Evolutionary conservation across 495 filamentous ascomycete genomes (phyloP).

Genomic region (Trichoderma orchidacearum): DNA sequence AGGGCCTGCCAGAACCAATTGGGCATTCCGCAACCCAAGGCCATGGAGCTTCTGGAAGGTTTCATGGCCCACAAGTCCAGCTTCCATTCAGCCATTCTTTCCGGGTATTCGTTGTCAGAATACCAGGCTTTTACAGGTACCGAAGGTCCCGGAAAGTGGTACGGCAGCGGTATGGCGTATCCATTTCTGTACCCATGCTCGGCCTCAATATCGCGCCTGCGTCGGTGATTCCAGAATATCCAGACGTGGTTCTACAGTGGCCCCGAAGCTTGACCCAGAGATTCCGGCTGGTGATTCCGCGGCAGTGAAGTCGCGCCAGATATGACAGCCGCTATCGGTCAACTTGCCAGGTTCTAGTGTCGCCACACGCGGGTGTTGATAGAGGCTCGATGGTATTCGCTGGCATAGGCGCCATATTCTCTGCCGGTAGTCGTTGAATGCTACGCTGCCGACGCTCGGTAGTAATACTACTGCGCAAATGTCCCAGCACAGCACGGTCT

Average conservation of each 20-base stretch:
- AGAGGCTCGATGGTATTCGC: not conserved
- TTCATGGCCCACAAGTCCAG: not conserved
- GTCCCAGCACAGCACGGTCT: not conserved
- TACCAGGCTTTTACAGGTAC: not conserved
- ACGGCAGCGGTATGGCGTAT: not conserved
- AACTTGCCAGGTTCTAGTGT: not conserved
- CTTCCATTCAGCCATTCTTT: not conserved
- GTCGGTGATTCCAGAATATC: not conserved
- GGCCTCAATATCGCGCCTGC: not conserved
- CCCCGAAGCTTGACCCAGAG: not conserved
- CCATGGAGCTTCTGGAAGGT: constrained; percentile 1
- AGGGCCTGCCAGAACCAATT: not conserved
- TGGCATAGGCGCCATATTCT: not conserved
- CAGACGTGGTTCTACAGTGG: not conserved
- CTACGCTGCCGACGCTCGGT: not conserved
- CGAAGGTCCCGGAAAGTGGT: not conserved
- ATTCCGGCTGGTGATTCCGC: not conserved
- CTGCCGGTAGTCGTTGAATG: not conserved
- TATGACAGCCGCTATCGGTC: not conserved
- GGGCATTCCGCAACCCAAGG: not conserved
- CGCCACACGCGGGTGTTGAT: not conserved
- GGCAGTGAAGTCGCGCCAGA: not conserved
- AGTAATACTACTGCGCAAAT: too few species aligned
- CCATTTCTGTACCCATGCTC: not conserved
- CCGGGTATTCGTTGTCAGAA: not conserved